phyloP scores from a whole-genome alignment of 805 yeast species.

The Suhomyces tanzawaensis region DNA sequence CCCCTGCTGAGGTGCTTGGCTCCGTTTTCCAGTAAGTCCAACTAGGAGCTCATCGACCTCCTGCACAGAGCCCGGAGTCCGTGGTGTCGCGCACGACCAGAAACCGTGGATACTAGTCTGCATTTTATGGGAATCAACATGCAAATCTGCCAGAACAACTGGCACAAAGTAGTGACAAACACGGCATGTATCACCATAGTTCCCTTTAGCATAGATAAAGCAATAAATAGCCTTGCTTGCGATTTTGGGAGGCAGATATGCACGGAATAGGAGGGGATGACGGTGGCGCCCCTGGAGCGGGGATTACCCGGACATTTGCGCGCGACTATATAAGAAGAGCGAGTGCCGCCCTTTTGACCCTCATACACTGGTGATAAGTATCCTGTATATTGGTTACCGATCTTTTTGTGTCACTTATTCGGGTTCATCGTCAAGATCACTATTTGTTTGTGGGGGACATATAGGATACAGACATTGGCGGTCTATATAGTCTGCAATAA shows the following conservation, averaged over 20 bases:
- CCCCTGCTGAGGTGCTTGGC: no score
- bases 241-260: background rate
- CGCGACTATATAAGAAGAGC: slow-evolving; percentile 24
- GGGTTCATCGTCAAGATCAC: background rate
- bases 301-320: slow-evolving; percentile 21
- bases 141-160: background rate
- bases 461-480: slow-evolving; percentile 1
- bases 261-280: slow-evolving; percentile 5
- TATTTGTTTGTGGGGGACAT: slow-evolving; percentile 8
- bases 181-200: no score
- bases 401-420: slow-evolving; percentile 3
- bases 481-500: slow-evolving; percentile 8
- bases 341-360: slow-evolving; percentile 10
- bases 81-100: background rate
- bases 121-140: no score
- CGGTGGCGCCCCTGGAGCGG: slow-evolving; percentile 1
- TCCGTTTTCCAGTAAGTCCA: no score
- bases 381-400: slow-evolving; percentile 5
- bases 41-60: slow-evolving; percentile 5
- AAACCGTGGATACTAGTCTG: no score
- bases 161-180: no score
- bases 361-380: slow-evolving; percentile 4
- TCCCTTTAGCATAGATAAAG: slow-evolving; percentile 3
- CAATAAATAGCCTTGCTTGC: slow-evolving; percentile 3
- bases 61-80: slow-evolving; percentile 1